Evolutionary conservation across 371 early-diverging fungal species (phyloP), one percentile per base, ranked within the genome.

Genomic region (Mucor velutinosus): DNA sequence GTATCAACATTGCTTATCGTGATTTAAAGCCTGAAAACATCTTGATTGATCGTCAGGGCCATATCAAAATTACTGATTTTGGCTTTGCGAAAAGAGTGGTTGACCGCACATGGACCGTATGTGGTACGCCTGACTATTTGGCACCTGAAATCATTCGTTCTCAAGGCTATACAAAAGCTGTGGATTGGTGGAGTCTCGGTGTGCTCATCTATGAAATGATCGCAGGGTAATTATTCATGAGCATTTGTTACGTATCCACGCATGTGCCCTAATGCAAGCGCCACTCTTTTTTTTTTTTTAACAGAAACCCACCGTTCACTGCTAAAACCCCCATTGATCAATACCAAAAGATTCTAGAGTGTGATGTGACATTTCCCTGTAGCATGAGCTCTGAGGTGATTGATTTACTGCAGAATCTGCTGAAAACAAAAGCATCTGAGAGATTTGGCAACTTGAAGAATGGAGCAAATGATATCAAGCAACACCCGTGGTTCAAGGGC

Each of bases 81-180:
- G 99, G 99, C 1, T 99, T 99, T 87, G 96, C 99, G 30, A 98
- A 97, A 70, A 72, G 77, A 29, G 87, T 93, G n/a, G 67, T 77
- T 17, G 87, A 86, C 65, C 77, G 58, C 6, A 78, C 76, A 30
- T 93, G 93, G 93, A 95, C 94, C 14, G 76, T 96, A 35, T 98
- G 98, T 75, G 99, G 99, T 17, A 99, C 99, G 17, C 99, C 99
- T 12, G 99, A 98, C 79, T 97, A 97, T 74, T 87, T 97, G 62
- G 94, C 97, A 0, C 97, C 97, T 8, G 97, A 97, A 76, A 94
- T 96, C 65, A 94, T 98, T 76, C 88, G 89, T 72, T 89, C 93
- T 33, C 86, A 92, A 70, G 96, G 93, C 8, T 97, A 97, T 79
- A 93, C 94, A 6, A 86, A 88, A 65, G 93, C 93, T 2, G 97